Conservation (phyloP, 257 asterid genomes). For the Solanum rostratum region DNA sequence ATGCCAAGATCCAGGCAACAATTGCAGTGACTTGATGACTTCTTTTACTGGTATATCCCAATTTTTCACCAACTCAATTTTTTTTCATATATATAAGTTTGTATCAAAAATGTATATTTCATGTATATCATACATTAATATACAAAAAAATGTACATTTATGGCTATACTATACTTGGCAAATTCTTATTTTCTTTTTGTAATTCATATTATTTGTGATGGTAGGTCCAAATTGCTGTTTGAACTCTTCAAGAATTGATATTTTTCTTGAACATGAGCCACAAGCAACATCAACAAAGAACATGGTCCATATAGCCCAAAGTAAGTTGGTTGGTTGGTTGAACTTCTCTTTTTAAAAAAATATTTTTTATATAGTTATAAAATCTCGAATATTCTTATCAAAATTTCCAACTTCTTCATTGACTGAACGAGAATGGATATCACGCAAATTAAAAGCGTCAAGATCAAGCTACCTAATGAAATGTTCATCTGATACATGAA, state of each 20-base stretch:
- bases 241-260: constrained; percentile 33
- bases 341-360: too few relatives aligned
- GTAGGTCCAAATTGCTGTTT: constrained; percentile 66
- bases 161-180: neutral
- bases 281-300: constrained; percentile 71
- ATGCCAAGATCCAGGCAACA: constrained; percentile 28
- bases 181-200: neutral
- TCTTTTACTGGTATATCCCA: constrained; percentile 36
- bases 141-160: neutral
- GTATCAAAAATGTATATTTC: too few relatives aligned
- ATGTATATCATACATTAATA: neutral
- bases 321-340: constrained; percentile 18
- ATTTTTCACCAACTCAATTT: neutral
- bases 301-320: constrained; percentile 65
- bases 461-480: too few relatives aligned
- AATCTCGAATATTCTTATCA: too few relatives aligned
- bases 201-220: neutral
- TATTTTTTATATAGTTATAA: too few relatives aligned
- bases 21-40: constrained; percentile 38
- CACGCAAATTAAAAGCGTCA: too few relatives aligned
- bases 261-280: constrained; percentile 26
- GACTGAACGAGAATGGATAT: too few relatives aligned
- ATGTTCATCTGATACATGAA: too few relatives aligned
- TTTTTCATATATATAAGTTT: neutral
- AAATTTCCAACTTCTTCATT: too few relatives aligned